These are phyloP conservation scores for Abelmoschus esculentus DNA, from an alignment of 345 rosid genomes.

Conservation along the genomic window DNA sequence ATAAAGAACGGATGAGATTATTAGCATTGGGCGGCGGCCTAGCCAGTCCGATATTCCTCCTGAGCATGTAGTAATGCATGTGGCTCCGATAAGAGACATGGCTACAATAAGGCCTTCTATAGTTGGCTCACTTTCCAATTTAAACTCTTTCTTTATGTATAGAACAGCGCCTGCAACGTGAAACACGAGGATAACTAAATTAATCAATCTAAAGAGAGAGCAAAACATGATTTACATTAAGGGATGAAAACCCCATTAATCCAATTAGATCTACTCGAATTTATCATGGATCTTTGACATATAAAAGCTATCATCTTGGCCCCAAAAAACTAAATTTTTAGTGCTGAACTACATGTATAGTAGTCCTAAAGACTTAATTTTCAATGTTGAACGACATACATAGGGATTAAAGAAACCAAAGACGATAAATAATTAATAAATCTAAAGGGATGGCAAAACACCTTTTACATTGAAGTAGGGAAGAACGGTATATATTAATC, in stretches of 20 bases:
- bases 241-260: constrained; percentile 7
- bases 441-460: background rate
- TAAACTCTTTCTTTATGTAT: constrained; percentile 79
- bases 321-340: background rate
- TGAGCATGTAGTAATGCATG: constrained; percentile 73
- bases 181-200: background rate
- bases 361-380: background rate
- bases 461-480: background rate
- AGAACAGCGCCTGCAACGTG: constrained; percentile 67
- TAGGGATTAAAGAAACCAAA: background rate
- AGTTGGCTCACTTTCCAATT: constrained; percentile 64
- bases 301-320: background rate
- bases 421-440: background rate
- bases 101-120: constrained; percentile 88
- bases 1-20: constrained; percentile 65
- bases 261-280: constrained; percentile 9
- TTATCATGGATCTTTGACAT: background rate
- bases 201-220: background rate
- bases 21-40: constrained; percentile 90
- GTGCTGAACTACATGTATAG: background rate
- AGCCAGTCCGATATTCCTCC: constrained; percentile 76
- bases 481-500: too few species aligned
- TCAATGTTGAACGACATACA: background rate
- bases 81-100: constrained; percentile 91
- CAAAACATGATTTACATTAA: constrained; percentile 3